Evolutionary conservation across 106 monocot species (phyloP).

Genomic region (Alisma plantagoaquatica): DNA sequence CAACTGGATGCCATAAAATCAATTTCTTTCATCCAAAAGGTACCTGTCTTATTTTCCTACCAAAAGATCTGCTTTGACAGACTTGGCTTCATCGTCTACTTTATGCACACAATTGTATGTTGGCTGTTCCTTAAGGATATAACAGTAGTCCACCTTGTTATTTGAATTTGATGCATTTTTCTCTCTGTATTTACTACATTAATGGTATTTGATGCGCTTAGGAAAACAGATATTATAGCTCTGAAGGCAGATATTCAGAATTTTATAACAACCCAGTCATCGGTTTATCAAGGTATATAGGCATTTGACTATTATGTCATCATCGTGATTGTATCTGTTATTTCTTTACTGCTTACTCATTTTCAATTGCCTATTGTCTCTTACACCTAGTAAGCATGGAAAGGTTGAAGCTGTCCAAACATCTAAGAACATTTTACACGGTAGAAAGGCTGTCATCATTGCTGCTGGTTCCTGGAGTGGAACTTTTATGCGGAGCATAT

Average conservation of each 20-base stretch:
- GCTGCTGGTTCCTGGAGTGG: conserved; percentile 85
- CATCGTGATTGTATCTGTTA: too few species aligned
- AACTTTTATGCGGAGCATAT: conserved; percentile 38
- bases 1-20: conserved; percentile 68
- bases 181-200: too few species aligned
- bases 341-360: background rate
- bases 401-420: conserved; percentile 76
- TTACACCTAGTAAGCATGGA: conserved; percentile 49
- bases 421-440: conserved; percentile 40
- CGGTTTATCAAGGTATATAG: conserved; percentile 43
- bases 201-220: too few species aligned
- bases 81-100: too few species aligned
- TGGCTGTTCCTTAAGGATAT: background rate
- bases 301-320: too few species aligned
- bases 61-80: too few species aligned
- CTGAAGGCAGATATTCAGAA: conserved; percentile 68
- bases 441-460: conserved; percentile 57
- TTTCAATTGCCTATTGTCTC: conserved; percentile 5
- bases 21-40: conserved; percentile 69
- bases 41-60: background rate
- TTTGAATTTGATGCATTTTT: too few species aligned
- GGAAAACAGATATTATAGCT: conserved; percentile 45
- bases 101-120: too few species aligned
- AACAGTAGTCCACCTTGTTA: too few species aligned
- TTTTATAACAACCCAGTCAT: conserved; percentile 67